phyloP scores from a whole-genome alignment of 2,329 filamentous ascomycete species.

The Esteya vermicola region DNA sequence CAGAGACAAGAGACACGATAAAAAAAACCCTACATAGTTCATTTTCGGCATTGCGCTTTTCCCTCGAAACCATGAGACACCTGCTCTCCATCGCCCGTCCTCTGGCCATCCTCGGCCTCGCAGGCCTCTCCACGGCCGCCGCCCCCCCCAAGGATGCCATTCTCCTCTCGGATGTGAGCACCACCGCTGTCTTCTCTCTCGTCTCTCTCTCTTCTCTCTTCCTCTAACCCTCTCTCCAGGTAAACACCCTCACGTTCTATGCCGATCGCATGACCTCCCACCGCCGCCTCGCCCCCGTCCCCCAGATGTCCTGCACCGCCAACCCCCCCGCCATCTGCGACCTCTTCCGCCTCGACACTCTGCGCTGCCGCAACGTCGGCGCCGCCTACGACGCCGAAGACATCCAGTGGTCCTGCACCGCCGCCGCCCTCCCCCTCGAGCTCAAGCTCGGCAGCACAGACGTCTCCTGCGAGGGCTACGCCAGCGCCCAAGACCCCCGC shows the following conservation, averaged over 20 bases:
- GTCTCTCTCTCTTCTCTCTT: background rate
- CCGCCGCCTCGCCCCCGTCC: conserved; percentile 62
- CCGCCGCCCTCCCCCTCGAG: conserved; percentile 42
- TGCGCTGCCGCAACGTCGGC: conserved; percentile 85
- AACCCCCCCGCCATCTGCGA: conserved; percentile 50
- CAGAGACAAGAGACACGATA: too few species aligned
- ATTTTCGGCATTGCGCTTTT: too few species aligned
- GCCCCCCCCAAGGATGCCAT: conserved; percentile 34
- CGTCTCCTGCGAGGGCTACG: conserved; percentile 85
- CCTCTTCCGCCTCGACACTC: conserved; percentile 61
- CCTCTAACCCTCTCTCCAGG: conserved; percentile 35
- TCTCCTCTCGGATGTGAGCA: conserved; percentile 40
- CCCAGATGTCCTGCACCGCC: conserved; percentile 61
- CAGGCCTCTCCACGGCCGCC: background rate
- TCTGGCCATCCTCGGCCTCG: background rate
- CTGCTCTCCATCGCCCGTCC: background rate
- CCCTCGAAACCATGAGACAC: too few species aligned
- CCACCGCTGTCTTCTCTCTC: background rate
- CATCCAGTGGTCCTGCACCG: conserved; percentile 80
- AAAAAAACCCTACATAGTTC: too few species aligned
- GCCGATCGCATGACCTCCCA: conserved; percentile 51
- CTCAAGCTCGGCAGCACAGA: conserved; percentile 70
- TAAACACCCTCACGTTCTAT: conserved; percentile 68
- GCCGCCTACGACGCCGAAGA: conserved; percentile 65
- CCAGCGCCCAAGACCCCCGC: conserved; percentile 60